phyloP scores from a whole-genome alignment of 2,329 filamentous ascomycete genomes.

The Cylindrodendrum hubeiense region DNA sequence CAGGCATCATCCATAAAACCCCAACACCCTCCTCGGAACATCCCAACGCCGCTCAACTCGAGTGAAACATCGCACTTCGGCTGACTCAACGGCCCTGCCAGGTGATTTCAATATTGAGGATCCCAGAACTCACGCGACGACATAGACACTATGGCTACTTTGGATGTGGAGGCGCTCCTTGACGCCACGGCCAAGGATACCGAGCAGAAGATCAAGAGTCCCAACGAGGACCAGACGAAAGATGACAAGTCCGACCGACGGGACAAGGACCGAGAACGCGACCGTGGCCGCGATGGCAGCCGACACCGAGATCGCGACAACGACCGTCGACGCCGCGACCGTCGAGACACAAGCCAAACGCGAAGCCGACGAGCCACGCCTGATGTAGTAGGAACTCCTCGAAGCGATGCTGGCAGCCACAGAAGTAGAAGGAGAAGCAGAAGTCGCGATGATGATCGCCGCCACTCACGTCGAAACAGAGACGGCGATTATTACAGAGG shows the following conservation, averaged over 20 bases:
- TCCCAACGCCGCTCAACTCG: constrained; percentile 24
- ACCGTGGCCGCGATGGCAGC: constrained; percentile 67
- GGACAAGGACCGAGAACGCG: constrained; percentile 67
- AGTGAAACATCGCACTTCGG: constrained; percentile 22
- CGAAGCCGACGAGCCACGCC: constrained; percentile 62
- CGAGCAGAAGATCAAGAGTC: constrained; percentile 60
- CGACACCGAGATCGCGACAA: constrained; percentile 67
- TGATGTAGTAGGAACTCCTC: constrained; percentile 74
- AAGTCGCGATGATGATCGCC: constrained; percentile 81
- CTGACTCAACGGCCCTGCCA: constrained; percentile 20
- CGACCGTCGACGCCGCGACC: constrained; percentile 62
- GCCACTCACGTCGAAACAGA: constrained; percentile 79
- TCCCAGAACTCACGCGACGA: constrained; percentile 27
- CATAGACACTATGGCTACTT: constrained; percentile 58
- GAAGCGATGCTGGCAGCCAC: constrained; percentile 83
- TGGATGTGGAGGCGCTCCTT: constrained; percentile 90
- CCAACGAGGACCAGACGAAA: constrained; percentile 66
- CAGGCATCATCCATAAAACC: constrained; percentile 34
- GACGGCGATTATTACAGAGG: constrained; percentile 78
- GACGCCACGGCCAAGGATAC: constrained; percentile 82
- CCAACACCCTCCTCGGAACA: constrained; percentile 20
- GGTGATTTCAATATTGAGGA: constrained; percentile 18
- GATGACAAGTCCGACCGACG: constrained; percentile 59
- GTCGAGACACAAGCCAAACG: constrained; percentile 68
- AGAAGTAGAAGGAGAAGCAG: constrained; percentile 85